phyloP scores from a whole-genome alignment of 2,329 filamentous ascomycete species.

The Fusarium haematococcum region DNA sequence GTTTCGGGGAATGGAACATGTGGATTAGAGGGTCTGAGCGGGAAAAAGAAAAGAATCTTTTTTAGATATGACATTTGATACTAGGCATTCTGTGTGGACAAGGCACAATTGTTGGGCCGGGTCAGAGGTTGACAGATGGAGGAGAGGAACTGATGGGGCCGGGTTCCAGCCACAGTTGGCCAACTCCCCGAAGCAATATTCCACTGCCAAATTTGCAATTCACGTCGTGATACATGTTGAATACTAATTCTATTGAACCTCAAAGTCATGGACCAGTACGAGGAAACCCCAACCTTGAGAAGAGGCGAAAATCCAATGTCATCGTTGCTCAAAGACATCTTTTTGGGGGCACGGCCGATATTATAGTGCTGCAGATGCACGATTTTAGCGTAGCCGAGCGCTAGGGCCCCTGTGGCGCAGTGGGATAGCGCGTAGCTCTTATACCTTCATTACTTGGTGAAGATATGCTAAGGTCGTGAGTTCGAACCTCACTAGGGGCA shows the following conservation, averaged over 20 bases:
- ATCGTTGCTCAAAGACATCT: not conserved
- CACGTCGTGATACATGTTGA: not conserved
- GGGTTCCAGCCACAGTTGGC: not conserved
- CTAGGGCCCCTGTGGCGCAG: not conserved
- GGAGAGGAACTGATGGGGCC: not conserved
- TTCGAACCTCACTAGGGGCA: constrained; percentile 1
- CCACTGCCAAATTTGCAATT: not conserved
- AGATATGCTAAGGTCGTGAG: constrained; percentile 1
- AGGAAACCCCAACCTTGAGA: not conserved
- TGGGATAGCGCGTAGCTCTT: constrained; percentile 1
- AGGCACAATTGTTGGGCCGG: not conserved
- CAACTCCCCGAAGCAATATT: not conserved
- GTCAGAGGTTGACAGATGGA: not conserved
- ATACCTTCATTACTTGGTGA: not conserved
- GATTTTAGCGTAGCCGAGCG: not conserved
- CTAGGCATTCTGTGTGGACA: not conserved
- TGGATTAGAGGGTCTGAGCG: not conserved
- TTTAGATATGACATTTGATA: not conserved
- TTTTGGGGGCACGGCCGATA: accelerated
- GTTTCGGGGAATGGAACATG: not conserved
- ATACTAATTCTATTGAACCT: not conserved
- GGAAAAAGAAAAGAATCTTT: not conserved
- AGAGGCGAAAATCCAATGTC: not conserved
- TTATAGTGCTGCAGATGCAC: not conserved
- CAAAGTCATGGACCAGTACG: too few species aligned